Evolutionary conservation across 2,329 filamentous ascomycete species (phyloP), one percentile per base, ranked within the genome.

Genomic region (Botrytis squamosa): DNA sequence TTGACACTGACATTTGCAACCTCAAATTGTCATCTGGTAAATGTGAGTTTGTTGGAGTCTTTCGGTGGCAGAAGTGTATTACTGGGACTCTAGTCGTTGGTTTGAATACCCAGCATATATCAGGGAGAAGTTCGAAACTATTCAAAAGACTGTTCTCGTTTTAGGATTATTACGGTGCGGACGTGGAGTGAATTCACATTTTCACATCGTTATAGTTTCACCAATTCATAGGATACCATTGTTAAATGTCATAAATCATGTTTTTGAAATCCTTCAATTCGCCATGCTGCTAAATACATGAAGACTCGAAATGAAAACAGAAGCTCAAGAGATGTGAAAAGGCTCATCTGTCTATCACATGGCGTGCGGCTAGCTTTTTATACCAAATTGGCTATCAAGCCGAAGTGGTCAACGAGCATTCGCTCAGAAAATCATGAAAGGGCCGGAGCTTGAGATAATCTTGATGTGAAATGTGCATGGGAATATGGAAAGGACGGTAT

Each of bases 261-360:
- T 77, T 79, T 57, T 75, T 77, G 78, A 68, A 71, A 76, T 70
- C 71, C 74, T 75, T 77, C 78, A 78, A 75, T 76, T 79, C 79
- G 73, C 75, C 79, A 79, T 79, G 79, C 74, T 77, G 75, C 75
- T 79, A 79, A 75, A 77, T 79, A 79, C 78, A 79, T 77, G 75
- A 77, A 76, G 73, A 77, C 70, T 42, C 63, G 74, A 76, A 77
- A 77, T 74, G 69, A 70, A 75, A 68, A 79, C 72, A 73, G 66
- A 70, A 77, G 74, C 69, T 76, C 74, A 74, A 77, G 76, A 75
- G 75, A 75, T 74, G 71, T 70, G 74, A 76, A 75, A 73, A 75
- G 74, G 72, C 70, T 62, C 73, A 74, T 75, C 73, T 74, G 77
- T 75, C 72, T 75, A 75, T 77, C 78, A 77, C 75, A 73, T 73